Conservation (phyloP, 192 early-diverging fungal genomes). For the Gonapodya prolifera region DNA sequence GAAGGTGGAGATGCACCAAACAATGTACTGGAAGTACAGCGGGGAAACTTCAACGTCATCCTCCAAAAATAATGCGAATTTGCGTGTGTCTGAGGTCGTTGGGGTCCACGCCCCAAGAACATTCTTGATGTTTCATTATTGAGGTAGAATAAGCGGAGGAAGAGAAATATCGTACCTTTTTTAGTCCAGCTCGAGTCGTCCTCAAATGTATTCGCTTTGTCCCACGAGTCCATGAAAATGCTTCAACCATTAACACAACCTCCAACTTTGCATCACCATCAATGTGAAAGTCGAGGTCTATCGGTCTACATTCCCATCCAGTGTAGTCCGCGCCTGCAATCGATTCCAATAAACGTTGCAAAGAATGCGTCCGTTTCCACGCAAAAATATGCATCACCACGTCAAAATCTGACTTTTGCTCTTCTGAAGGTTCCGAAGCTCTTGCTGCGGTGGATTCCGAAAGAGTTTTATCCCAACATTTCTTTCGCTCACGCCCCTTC, state of each 20-base stretch:
- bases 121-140: slow-evolving; percentile 5
- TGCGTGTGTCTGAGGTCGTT: background rate
- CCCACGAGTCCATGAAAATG: slow-evolving; percentile 11
- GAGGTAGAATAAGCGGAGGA: background rate
- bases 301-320: background rate
- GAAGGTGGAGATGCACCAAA: slow-evolving; percentile 13
- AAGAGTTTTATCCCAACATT: no score
- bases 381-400: slow-evolving; percentile 16
- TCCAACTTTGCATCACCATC: slow-evolving; percentile 8
- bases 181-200: background rate
- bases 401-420: background rate
- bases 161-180: background rate
- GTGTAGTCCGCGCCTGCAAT: slow-evolving; percentile 14
- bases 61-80: slow-evolving; percentile 19
- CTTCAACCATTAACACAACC: slow-evolving; percentile 7
- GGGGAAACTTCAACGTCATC: slow-evolving; percentile 21
- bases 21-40: slow-evolving; percentile 18
- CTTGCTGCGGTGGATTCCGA: no score
- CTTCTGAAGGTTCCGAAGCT: no score
- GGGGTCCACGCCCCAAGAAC: slow-evolving; percentile 16
- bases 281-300: slow-evolving; percentile 14
- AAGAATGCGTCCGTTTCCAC: slow-evolving; percentile 14
- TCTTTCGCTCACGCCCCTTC: no score
- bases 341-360: slow-evolving; percentile 13
- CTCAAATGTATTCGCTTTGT: background rate